Base-by-base conservation (phyloP, 306 rosid genomes). In the Betula pendula region DNA sequence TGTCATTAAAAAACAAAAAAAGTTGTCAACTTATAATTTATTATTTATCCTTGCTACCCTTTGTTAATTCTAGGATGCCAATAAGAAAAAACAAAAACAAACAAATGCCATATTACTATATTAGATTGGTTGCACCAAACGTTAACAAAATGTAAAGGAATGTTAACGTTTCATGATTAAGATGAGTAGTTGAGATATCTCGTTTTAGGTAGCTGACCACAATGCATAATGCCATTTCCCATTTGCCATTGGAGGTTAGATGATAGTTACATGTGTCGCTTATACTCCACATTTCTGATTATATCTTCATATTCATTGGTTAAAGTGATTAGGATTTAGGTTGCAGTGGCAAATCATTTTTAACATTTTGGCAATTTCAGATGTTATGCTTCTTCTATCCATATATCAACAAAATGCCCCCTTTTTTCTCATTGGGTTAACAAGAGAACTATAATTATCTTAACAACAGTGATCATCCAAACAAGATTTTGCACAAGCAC, bases 71-170 rank as follows among this genome's bases (percentile, higher is more conserved):
- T 3, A 17, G 24, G 22, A 33, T 7, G 4, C 16, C 16, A 31
- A 1, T 2, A 24, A 8, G 22, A 0, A 29, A 29, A 29, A 29
- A 29, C 33, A 40, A 33, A 55, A 3, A 2, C 38, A 67, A 43
- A 49, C 0, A 7, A 25, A 71, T n/a, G n/a, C n/a, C 45, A 33
- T 48, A 17, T 51, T 56, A 73, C 47, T 60, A 19, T 13, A 70
- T 52, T 76, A 42, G 53, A 74, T 42, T 24, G 68, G 85, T 51
- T 80, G 77, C 48, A 80, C 89, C 87, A 60, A 83, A 75, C 68
- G 71, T 83, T 68, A 68, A 78, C 79, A 74, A 72, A 17, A 67
- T 67, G 71, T 40, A 44, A 86, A 86, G 87, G 72, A 77, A 77
- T 59, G 76, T 47, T 72, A 17, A 75, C 76, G 75, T 55, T 13